Conservation (phyloP, 164 flowering plant genomes). For the Vitis amurensis region DNA sequence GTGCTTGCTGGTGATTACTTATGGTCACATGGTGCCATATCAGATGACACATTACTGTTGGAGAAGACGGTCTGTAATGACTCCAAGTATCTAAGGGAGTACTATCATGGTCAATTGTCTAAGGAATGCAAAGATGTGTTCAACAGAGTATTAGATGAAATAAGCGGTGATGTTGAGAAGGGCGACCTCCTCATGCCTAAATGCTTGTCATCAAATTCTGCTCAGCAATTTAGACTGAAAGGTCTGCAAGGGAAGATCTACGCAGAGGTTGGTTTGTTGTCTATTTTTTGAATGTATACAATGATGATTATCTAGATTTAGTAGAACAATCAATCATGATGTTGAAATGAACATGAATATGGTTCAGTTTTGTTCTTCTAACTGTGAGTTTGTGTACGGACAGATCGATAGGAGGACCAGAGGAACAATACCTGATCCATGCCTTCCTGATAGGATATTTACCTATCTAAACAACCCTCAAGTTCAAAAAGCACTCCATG, state of each 20-base stretch:
- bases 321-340: too few species aligned
- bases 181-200: constrained; percentile 26
- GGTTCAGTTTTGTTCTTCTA: neutral
- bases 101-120: constrained; percentile 18
- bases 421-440: constrained; percentile 32
- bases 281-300: too few species aligned
- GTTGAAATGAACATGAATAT: too few species aligned
- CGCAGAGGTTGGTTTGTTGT: constrained; percentile 12
- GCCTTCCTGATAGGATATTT: constrained; percentile 32
- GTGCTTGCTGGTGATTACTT: constrained; percentile 25
- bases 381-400: neutral
- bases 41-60: constrained; percentile 27
- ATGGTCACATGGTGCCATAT: constrained; percentile 49
- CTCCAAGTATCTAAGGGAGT: constrained; percentile 18
- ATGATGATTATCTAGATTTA: too few species aligned
- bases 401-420: constrained; percentile 1
- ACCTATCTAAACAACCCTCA: constrained; percentile 39
- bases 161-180: constrained; percentile 20
- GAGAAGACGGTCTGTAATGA: constrained; percentile 36
- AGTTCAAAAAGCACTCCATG: constrained; percentile 43
- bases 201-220: constrained; percentile 19
- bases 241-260: constrained; percentile 18
- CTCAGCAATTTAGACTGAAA: constrained; percentile 2
- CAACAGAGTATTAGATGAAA: constrained; percentile 24
- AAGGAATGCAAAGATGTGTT: constrained; percentile 32